A percentile compares a stretch with the other conserved stretches of the same genome.
These are phyloP conservation scores for Thamnidium elegans DNA, from an alignment of 192 early-diverging fungal species.

Conservation along the genomic window DNA sequence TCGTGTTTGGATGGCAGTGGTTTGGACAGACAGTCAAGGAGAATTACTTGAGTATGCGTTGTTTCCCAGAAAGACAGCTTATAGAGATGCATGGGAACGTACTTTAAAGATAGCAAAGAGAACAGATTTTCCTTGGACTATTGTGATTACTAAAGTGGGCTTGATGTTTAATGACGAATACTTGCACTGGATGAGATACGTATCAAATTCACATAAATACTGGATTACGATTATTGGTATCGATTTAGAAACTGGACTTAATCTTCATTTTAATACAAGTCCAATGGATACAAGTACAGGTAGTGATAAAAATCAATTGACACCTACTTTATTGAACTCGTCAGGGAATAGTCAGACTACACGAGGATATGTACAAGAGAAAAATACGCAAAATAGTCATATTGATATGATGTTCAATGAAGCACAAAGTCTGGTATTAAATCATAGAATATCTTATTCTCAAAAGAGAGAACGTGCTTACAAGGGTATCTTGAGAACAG, in stretches of 20 bases:
- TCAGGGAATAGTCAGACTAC: neutral
- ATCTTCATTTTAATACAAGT: slow-evolving; percentile 2
- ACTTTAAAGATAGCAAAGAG: slow-evolving; percentile 37
- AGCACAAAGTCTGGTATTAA: slow-evolving; percentile 40
- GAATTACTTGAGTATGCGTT: slow-evolving; percentile 42
- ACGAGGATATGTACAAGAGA: neutral
- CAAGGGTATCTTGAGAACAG: slow-evolving; percentile 3
- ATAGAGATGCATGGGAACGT: slow-evolving; percentile 44
- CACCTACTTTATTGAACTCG: slow-evolving; percentile 27
- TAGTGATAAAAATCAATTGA: slow-evolving; percentile 10
- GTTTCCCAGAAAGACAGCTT: slow-evolving; percentile 16
- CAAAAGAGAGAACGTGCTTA: slow-evolving; percentile 25
- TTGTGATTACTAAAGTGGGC: slow-evolving; percentile 45
- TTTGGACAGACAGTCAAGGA: slow-evolving; percentile 47
- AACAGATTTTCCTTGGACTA: slow-evolving; percentile 38
- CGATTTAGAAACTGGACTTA: slow-evolving; percentile 6
- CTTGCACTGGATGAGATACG: slow-evolving; percentile 3
- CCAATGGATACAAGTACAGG: slow-evolving; percentile 14
- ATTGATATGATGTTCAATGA: slow-evolving; percentile 18
- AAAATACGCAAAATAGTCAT: neutral
- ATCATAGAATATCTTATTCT: slow-evolving; percentile 43
- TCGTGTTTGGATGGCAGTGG: slow-evolving; percentile 43
- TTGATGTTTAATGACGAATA: slow-evolving; percentile 41
- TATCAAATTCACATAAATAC: neutral
- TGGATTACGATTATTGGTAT: neutral